Base-by-base conservation (phyloP, 805 yeast genomes). In the Metahyphopichia silvanorum region DNA sequence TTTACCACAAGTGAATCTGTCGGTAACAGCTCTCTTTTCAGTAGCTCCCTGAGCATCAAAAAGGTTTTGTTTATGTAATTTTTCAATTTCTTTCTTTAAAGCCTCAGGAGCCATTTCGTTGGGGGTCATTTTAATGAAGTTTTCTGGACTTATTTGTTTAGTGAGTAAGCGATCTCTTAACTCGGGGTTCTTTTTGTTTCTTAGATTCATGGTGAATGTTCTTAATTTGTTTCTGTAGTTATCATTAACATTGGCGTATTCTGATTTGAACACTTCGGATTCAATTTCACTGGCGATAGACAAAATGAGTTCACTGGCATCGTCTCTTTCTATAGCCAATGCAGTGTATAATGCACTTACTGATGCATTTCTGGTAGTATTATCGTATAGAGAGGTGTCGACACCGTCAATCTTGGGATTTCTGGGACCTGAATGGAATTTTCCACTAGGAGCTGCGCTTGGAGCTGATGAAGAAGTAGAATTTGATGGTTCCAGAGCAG, bases 41-140 rank as follows among this genome's bases (percentile, higher is more conserved):
- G 86, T 88, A 5, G 98, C 98, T 49, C 97, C 96, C 63, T 87
- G 97, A 2, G 98, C 98, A 55, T 91, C 95, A 60, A 85, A 91
- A 55, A 93, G 69, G 59, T 93, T 93, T 59, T 86, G 84, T 55
- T 85, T 82, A 51, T 86, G 87, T 47, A 93, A 74, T 49, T 83
- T 79, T 50, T 87, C 94, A 45, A 89, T 71, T 55, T 89, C 93
- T 57, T 82, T 74, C 60, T 84, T 86, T 47, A 93, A 73, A 21
- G 86, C 79, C 51, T 86, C 96, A 3, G 97, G 95, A 0, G 98
- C 98, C 79, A 93, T 74, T 46, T 93, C 98, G 52, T 82, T 86
- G n/a, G 96, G 91, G 21, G 82, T 68, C 95, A 94, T 89, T 21
- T 60, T 72, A 29, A 83, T 81, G 45, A 93, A 75, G 29, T 77